A percentile compares a stretch with the other conserved stretches of the same genome.
Evolutionary conservation across 257 asterid species (phyloP).

Genomic region (Solanum peruvianum): DNA sequence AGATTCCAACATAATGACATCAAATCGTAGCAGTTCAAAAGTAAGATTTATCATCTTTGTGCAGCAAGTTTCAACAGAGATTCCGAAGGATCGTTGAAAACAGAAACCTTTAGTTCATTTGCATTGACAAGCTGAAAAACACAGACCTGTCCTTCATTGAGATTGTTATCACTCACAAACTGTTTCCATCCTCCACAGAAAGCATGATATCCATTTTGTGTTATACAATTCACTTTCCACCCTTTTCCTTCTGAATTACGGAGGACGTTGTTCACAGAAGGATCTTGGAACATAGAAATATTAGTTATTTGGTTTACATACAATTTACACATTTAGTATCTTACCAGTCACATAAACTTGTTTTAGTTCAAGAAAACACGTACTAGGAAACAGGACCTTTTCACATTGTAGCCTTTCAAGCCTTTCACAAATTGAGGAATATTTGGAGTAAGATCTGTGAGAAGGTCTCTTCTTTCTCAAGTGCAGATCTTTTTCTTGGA

Average conservation of each 20-base stretch:
- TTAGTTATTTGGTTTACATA: background rate
- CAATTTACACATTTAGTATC: background rate
- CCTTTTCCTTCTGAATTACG: background rate
- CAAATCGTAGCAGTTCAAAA: background rate
- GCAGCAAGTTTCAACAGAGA: background rate
- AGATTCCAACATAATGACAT: background rate
- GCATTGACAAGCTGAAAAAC: slow-evolving; percentile 3
- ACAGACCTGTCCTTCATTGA: background rate
- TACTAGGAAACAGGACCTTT: background rate
- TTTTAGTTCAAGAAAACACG: background rate
- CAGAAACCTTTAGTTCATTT: background rate
- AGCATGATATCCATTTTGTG: background rate
- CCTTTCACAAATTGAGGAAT: background rate
- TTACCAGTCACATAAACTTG: background rate
- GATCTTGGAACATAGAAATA: background rate
- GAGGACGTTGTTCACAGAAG: background rate
- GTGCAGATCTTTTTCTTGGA: background rate
- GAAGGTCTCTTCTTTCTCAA: background rate
- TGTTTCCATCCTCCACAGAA: slow-evolving; percentile 3
- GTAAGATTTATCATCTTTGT: background rate
- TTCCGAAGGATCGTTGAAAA: background rate
- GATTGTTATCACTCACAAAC: background rate
- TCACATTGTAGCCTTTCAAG: background rate
- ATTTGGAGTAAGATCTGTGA: background rate
- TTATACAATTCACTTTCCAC: background rate